These are phyloP conservation scores for Ascocoryne sarcoides DNA, from an alignment of 2,329 filamentous ascomycete species.

Conservation along the genomic window DNA sequence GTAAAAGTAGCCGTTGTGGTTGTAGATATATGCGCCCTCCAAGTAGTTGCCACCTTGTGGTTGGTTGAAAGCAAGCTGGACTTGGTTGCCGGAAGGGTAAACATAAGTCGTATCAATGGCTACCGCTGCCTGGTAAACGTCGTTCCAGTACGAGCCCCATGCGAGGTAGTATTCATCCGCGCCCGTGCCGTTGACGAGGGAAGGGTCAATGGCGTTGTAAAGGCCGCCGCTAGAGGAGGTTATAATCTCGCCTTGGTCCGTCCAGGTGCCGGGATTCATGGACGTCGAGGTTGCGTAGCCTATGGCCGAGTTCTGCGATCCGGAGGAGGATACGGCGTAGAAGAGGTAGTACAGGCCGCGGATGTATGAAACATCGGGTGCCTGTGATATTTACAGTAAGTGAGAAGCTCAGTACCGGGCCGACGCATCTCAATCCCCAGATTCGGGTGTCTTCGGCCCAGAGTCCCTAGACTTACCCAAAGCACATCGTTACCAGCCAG, in stretches of 20 bases:
- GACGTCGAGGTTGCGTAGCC: background rate
- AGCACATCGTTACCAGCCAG: background rate
- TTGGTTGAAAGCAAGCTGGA: constrained; percentile 25
- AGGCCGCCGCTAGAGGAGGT: constrained; percentile 35
- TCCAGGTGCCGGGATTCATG: constrained; percentile 34
- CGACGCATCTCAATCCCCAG: no score
- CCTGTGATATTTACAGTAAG: background rate
- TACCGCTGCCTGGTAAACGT: constrained; percentile 51
- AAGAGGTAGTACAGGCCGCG: background rate
- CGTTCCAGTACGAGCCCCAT: constrained; percentile 60
- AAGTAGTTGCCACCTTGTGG: background rate
- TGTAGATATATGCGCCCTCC: constrained; percentile 47
- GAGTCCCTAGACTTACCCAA: background rate
- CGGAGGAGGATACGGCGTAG: background rate
- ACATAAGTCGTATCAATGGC: constrained; percentile 1
- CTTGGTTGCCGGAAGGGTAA: constrained; percentile 35
- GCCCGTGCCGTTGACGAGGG: constrained; percentile 35
- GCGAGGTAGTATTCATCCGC: constrained; percentile 36
- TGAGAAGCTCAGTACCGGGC: no score
- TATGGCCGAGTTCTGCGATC: background rate
- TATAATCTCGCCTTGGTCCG: constrained; percentile 45
- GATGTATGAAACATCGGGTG: background rate
- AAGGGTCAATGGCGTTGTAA: constrained; percentile 52
- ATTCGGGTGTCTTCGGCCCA: background rate
- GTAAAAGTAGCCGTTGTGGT: constrained; percentile 48